Conservation (phyloP, 2,329 filamentous ascomycete species). For the Cladosporium sp. region DNA sequence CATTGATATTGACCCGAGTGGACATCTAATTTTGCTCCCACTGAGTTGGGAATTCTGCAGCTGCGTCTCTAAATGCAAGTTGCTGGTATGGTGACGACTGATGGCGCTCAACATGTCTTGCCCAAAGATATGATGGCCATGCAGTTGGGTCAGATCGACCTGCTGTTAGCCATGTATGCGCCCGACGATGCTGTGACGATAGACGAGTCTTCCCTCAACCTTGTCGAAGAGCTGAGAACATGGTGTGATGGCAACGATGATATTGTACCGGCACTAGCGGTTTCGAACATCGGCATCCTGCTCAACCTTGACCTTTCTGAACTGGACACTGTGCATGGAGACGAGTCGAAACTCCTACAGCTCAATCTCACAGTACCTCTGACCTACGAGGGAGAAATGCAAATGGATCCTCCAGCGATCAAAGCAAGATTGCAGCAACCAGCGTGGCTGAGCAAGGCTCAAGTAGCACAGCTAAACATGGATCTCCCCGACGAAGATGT, state of each 20-base stretch:
- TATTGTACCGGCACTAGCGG: background rate
- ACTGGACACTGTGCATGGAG: background rate
- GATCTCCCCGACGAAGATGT: constrained; percentile 44
- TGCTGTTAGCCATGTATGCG: constrained; percentile 52
- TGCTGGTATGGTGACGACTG: background rate
- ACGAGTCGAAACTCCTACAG: constrained; percentile 21
- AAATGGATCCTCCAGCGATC: constrained; percentile 39
- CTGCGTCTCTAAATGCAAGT: background rate
- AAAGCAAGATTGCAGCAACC: constrained; percentile 47
- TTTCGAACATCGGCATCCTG: background rate
- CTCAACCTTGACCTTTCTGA: constrained; percentile 5
- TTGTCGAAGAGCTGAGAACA: constrained; percentile 10
- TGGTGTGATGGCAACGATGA: constrained; percentile 17
- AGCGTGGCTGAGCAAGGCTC: constrained; percentile 50
- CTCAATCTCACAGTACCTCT: constrained; percentile 38
- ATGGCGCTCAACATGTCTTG: background rate
- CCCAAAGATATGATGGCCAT: constrained; percentile 11
- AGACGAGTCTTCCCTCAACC: constrained; percentile 12
- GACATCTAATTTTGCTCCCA: too few species aligned
- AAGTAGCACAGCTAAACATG: constrained; percentile 36
- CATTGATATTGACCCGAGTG: too few species aligned
- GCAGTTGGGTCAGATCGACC: constrained; percentile 38
- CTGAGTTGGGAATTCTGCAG: too few species aligned
- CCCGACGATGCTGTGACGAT: constrained; percentile 34
- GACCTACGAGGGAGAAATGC: constrained; percentile 2